Conservation (phyloP, 2,329 filamentous ascomycete species). For the Aspergillus hiratsukae region DNA sequence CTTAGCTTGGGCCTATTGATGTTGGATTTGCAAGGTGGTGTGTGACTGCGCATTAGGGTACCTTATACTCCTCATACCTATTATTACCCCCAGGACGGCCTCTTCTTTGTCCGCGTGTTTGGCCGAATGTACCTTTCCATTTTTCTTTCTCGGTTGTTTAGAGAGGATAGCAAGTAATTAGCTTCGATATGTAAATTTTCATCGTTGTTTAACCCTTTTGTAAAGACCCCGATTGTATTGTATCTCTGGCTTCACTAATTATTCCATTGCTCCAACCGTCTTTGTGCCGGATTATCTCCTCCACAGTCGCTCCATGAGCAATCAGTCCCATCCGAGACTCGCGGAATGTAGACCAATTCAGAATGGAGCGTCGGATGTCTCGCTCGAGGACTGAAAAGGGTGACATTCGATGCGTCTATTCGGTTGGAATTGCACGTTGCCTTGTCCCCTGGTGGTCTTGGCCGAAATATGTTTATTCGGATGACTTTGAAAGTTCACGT, state of each 20-base stretch:
- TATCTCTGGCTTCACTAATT: neutral
- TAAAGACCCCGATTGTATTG: neutral
- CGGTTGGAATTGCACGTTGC: neutral
- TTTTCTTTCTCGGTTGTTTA: conserved; percentile 25
- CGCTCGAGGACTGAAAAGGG: too few relatives aligned
- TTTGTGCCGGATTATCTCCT: too few relatives aligned
- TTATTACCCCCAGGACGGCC: neutral
- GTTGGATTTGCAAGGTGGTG: neutral
- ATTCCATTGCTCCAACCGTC: neutral
- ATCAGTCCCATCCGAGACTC: too few relatives aligned
- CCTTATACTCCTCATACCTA: conserved; percentile 1
- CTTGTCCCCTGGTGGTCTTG: too few relatives aligned
- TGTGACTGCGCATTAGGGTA: neutral
- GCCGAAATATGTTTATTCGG: neutral
- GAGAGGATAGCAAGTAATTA: conserved; percentile 34
- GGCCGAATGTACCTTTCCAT: conserved; percentile 24
- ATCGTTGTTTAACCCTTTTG: neutral
- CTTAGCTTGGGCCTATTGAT: neutral
- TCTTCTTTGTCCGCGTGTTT: conserved; percentile 1
- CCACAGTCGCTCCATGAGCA: too few relatives aligned
- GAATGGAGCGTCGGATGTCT: too few relatives aligned
- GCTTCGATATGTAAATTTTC: conserved; percentile 27
- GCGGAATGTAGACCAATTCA: too few relatives aligned
- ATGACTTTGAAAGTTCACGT: neutral
- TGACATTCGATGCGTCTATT: too few relatives aligned